Conservation (phyloP, 805 yeast genomes). For the Cyberlindnera subsufficiens region DNA sequence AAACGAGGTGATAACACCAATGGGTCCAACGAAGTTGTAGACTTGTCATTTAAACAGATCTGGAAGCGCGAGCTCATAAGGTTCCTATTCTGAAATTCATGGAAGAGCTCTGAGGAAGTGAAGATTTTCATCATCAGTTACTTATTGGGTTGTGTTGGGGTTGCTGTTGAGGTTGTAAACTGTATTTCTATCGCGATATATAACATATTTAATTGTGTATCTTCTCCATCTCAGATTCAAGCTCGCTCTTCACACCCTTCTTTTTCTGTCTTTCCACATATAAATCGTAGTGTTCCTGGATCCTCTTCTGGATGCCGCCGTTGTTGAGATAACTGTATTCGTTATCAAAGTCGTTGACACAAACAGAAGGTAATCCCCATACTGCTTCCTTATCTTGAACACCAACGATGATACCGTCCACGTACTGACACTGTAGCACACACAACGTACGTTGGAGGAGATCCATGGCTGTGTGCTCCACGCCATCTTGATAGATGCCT, state of each 20-base stretch:
- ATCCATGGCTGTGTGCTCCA: slow-evolving; percentile 79
- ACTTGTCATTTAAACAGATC: slow-evolving; percentile 2
- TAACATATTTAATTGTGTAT: no score
- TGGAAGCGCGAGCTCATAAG: slow-evolving; percentile 5
- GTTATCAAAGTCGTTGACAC: slow-evolving; percentile 39
- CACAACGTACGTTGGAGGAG: slow-evolving; percentile 79
- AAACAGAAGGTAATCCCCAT: slow-evolving; percentile 3
- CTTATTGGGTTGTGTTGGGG: no score
- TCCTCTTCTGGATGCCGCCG: slow-evolving; percentile 68
- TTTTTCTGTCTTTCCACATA: slow-evolving; percentile 84
- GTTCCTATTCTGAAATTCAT: neutral
- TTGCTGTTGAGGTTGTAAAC: no score
- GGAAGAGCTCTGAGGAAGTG: neutral
- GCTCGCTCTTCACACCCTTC: slow-evolving; percentile 75
- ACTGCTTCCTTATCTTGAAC: slow-evolving; percentile 3
- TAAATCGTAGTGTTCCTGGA: slow-evolving; percentile 55
- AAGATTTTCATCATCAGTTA: neutral
- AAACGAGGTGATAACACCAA: slow-evolving; percentile 6
- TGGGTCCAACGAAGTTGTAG: slow-evolving; percentile 1
- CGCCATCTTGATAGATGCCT: slow-evolving; percentile 67
- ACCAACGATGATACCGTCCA: slow-evolving; percentile 65
- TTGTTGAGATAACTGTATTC: slow-evolving; percentile 61
- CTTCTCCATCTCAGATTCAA: slow-evolving; percentile 29
- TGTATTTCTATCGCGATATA: no score
- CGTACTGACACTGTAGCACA: slow-evolving; percentile 80